Evolutionary conservation across 257 asterid species (phyloP).

Genomic region (Cordia subcordata): DNA sequence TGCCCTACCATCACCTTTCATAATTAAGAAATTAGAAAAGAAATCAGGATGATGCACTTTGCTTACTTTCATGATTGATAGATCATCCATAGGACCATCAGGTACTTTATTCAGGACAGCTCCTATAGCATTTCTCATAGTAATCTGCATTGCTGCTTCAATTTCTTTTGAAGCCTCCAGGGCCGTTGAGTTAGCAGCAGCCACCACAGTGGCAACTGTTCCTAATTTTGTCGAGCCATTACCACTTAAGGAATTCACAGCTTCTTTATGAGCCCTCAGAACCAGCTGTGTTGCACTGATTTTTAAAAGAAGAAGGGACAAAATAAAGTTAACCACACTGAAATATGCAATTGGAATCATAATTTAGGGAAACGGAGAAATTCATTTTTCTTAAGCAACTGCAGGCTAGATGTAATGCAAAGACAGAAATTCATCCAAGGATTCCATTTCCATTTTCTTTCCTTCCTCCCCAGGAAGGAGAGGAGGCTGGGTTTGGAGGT

Average conservation of each 20-base stretch:
- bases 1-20: not conserved
- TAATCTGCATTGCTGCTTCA: conserved; percentile 92
- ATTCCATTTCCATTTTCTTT: too few relatives aligned
- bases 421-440: too few relatives aligned
- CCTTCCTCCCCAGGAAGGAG: too few relatives aligned
- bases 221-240: conserved; percentile 89
- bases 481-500: too few relatives aligned
- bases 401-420: too few relatives aligned
- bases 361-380: too few relatives aligned
- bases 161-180: conserved; percentile 93
- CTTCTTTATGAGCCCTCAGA: conserved; percentile 93
- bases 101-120: conserved; percentile 63
- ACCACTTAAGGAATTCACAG: conserved; percentile 95
- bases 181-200: conserved; percentile 98
- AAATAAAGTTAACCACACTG: too few relatives aligned
- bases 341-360: too few relatives aligned
- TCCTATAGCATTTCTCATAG: conserved; percentile 92
- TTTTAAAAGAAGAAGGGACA: conserved; percentile 10
- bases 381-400: too few relatives aligned
- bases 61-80: conserved; percentile 87
- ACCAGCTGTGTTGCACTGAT: conserved; percentile 93
- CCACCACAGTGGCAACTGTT: conserved; percentile 96
- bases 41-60: not conserved
- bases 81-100: conserved; percentile 91
- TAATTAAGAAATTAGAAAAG: not conserved